A percentile compares a stretch with the other conserved stretches of the same genome.
phyloP scores from a whole-genome alignment of 306 rosid species.

The Cucurbita ficifolia region DNA sequence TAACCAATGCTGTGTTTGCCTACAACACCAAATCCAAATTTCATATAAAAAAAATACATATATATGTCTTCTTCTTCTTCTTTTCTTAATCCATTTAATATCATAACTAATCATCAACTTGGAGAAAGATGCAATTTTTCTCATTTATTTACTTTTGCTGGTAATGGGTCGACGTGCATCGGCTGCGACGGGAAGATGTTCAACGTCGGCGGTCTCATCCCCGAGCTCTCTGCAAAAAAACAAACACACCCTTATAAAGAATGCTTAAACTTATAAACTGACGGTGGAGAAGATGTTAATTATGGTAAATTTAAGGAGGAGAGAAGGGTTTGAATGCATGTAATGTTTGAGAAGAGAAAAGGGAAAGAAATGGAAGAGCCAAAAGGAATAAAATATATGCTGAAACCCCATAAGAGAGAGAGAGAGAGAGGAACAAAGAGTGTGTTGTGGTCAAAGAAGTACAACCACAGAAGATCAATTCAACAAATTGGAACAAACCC shows the following conservation, averaged over 20 bases:
- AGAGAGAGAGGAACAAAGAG: background rate
- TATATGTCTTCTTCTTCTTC: background rate
- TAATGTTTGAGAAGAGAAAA: background rate
- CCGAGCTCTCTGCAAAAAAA: constrained; percentile 14
- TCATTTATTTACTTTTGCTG: constrained; percentile 35
- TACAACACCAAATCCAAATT: constrained; percentile 3
- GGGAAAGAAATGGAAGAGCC: background rate
- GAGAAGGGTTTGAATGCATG: background rate
- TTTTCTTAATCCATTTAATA: background rate
- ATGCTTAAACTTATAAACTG: too few species aligned
- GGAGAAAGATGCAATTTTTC: background rate
- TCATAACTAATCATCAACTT: background rate
- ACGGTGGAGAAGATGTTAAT: too few species aligned
- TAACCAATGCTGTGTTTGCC: constrained; percentile 35
- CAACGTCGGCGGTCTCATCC: constrained; percentile 88
- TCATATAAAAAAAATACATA: background rate
- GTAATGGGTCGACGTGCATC: constrained; percentile 69
- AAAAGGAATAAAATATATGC: background rate
- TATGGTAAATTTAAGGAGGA: too few species aligned
- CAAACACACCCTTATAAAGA: background rate
- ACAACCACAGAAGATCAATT: background rate
- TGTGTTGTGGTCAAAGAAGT: constrained; percentile 5
- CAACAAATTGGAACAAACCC: background rate
- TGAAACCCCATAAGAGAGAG: background rate
- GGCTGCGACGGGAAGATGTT: constrained; percentile 97